Evolutionary conservation across 73 alveolate genomes (phyloP).

Genomic region (Symbiodinium pilosum): DNA sequence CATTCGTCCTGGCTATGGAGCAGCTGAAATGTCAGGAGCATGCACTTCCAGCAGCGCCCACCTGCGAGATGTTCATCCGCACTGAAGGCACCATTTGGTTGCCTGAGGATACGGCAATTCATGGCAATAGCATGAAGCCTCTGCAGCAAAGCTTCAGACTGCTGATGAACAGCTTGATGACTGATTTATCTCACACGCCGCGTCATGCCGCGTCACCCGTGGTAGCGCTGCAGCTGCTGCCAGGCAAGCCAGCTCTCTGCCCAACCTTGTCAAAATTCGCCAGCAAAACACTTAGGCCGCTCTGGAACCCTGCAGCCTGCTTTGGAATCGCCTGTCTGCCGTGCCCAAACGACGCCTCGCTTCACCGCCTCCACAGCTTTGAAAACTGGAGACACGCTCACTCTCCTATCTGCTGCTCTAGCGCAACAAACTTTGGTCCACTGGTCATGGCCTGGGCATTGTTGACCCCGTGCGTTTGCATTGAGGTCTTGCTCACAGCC

Average conservation of each 20-base stretch:
- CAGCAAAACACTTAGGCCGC: neutral
- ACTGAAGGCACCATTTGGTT: conserved; percentile 78
- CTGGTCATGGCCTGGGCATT: neutral
- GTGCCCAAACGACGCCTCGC: conserved; percentile 75
- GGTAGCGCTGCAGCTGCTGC: conserved; percentile 58
- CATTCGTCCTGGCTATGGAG: conserved; percentile 23
- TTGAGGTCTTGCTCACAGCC: neutral
- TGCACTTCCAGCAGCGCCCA: neutral
- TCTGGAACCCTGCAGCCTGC: neutral
- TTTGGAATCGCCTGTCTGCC: conserved; percentile 21
- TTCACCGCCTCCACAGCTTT: conserved; percentile 34
- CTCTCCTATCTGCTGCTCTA: too few species aligned
- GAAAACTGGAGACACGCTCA: too few species aligned
- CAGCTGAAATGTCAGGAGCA: too few species aligned
- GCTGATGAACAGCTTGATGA: too few species aligned
- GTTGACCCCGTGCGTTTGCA: conserved; percentile 7
- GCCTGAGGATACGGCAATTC: neutral
- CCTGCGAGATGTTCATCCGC: conserved; percentile 88
- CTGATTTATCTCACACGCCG: too few species aligned
- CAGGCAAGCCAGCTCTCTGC: conserved; percentile 67
- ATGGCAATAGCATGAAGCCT: neutral
- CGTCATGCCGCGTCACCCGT: conserved; percentile 28
- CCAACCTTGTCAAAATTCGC: neutral
- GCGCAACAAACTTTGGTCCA: too few species aligned
- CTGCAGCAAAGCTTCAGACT: neutral